phyloP scores from a whole-genome alignment of 176 grass and related monocot genomes.

The Themeda triandra region DNA sequence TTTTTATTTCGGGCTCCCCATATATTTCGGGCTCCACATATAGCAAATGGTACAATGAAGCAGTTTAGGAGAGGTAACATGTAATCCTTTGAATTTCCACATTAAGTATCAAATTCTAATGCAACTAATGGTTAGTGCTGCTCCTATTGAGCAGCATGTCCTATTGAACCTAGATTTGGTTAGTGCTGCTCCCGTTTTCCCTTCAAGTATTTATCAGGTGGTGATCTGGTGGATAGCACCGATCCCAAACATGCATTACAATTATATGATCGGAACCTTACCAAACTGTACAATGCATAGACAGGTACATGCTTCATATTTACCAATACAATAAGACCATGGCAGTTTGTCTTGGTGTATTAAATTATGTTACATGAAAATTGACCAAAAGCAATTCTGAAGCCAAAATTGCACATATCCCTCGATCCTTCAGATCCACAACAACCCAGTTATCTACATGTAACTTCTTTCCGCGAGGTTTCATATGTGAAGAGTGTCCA shows the following conservation, averaged over 20 bases:
- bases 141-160: neutral
- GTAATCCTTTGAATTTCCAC: neutral
- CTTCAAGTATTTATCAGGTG: neutral
- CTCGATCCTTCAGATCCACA: neutral
- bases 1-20: too few relatives aligned
- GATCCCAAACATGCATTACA: neutral
- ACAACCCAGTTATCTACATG: slow-evolving; percentile 38
- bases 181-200: neutral
- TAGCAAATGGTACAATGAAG: neutral
- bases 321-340: slow-evolving; percentile 19
- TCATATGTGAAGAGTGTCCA: slow-evolving; percentile 67
- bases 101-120: neutral
- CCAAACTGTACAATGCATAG: neutral
- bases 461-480: neutral
- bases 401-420: slow-evolving; percentile 46
- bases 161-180: neutral
- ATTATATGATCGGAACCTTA: neutral
- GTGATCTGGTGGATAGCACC: too few relatives aligned
- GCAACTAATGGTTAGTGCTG: neutral
- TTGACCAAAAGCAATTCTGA: slow-evolving; percentile 41
- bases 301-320: slow-evolving; percentile 17
- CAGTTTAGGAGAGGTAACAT: slow-evolving; percentile 12
- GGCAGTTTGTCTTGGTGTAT: neutral
- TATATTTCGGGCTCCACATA: too few relatives aligned
- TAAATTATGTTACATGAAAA: slow-evolving; percentile 38